Conservation (phyloP, 495 filamentous ascomycete species). For the Margaritispora aquatica region DNA sequence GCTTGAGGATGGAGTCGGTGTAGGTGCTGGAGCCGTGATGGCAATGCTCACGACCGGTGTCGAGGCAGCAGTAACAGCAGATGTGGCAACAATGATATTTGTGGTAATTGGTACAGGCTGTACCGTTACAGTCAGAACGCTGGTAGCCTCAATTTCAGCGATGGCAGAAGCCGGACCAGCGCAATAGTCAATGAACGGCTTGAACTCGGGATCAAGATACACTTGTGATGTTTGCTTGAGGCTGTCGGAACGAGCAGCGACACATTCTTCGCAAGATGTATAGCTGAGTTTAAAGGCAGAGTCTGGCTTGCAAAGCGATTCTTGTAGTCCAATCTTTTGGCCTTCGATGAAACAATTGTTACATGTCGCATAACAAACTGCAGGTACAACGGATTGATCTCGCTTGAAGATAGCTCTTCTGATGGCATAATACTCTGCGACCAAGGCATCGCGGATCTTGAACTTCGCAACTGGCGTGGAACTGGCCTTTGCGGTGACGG, state of each 20-base stretch:
- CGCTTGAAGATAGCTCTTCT: slow-evolving; percentile 26
- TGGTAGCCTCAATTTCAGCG: neutral
- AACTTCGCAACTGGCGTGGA: neutral
- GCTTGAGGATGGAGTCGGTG: neutral
- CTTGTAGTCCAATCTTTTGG: slow-evolving; percentile 37
- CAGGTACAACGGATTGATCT: slow-evolving; percentile 31
- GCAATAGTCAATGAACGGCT: slow-evolving; percentile 21
- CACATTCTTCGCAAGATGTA: slow-evolving; percentile 35
- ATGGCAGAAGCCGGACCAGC: neutral
- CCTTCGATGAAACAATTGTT: slow-evolving; percentile 42
- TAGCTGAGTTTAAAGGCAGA: slow-evolving; percentile 36
- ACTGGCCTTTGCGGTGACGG: slow-evolving; percentile 8
- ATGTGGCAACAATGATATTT: slow-evolving; percentile 34
- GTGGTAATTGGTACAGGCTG: slow-evolving; percentile 10
- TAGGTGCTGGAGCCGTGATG: neutral
- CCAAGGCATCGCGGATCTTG: neutral
- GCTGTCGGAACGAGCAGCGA: slow-evolving; percentile 3
- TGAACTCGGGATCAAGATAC: slow-evolving; percentile 19
- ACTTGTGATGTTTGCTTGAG: slow-evolving; percentile 7
- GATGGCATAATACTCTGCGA: neutral
- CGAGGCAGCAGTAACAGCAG: neutral
- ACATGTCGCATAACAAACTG: slow-evolving; percentile 48
- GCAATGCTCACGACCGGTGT: slow-evolving; percentile 2
- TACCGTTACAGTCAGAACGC: neutral
- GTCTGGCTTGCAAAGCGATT: slow-evolving; percentile 34